These are phyloP conservation scores for Penicillium desertorum DNA, from an alignment of 495 filamentous ascomycete species.

Conservation along the genomic window DNA sequence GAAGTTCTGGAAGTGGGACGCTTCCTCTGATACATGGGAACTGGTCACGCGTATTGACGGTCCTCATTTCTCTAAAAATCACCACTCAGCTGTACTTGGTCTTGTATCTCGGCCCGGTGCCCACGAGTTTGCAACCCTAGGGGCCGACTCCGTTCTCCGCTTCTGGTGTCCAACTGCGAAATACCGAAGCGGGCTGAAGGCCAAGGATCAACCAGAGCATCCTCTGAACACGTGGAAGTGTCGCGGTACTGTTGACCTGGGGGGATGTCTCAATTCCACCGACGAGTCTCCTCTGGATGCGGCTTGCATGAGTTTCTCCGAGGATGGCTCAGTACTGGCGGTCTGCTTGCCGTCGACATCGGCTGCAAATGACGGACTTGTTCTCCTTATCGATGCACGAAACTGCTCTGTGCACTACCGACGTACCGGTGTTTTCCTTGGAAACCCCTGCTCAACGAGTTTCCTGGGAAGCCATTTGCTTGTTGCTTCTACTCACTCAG, in stretches of 20 bases:
- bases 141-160: conserved; percentile 71
- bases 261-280: conserved; percentile 34
- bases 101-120: conserved; percentile 64
- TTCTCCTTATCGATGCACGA: conserved; percentile 40
- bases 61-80: conserved; percentile 63
- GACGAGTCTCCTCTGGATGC: conserved; percentile 33
- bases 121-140: conserved; percentile 77
- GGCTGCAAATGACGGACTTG: conserved; percentile 25
- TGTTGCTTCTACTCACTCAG: conserved; percentile 36
- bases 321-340: conserved; percentile 85
- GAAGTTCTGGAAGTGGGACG: conserved; percentile 85
- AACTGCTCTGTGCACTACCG: conserved; percentile 35
- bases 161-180: conserved; percentile 73
- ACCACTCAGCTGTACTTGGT: conserved; percentile 62
- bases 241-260: conserved; percentile 57
- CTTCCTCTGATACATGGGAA: conserved; percentile 62
- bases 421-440: conserved; percentile 34
- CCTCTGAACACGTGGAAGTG: conserved; percentile 71
- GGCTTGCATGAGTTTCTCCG: conserved; percentile 65
- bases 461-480: conserved; percentile 41
- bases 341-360: conserved; percentile 43
- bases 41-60: conserved; percentile 77
- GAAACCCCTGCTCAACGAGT: conserved; percentile 28
- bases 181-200: conserved; percentile 59
- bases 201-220: conserved; percentile 52